These are phyloP conservation scores for Cruciata laevipes DNA, from an alignment of 257 asterid genomes.

Conservation along the genomic window DNA sequence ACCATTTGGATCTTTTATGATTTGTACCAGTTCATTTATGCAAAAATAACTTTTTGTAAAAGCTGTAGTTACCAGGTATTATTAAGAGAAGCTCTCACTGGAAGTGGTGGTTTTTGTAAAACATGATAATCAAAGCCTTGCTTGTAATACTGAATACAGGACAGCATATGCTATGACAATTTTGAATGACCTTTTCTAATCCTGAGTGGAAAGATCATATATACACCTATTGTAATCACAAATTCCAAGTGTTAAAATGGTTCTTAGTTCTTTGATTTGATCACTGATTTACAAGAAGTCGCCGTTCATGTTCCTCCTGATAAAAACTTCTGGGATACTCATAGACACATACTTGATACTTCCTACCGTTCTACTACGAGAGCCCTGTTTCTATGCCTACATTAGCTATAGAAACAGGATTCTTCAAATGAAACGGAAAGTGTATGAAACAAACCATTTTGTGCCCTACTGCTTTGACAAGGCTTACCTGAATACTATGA, in stretches of 20 bases:
- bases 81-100: not conserved
- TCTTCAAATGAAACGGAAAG: too few relatives aligned
- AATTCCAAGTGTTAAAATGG: too few relatives aligned
- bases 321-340: not conserved
- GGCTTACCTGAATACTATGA: not conserved
- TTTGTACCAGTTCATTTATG: not conserved
- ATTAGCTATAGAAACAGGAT: too few relatives aligned
- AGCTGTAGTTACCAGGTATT: not conserved
- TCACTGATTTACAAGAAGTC: not conserved
- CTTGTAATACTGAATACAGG: not conserved
- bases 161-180: not conserved
- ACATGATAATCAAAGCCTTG: not conserved
- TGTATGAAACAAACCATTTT: too few relatives aligned
- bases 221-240: too few relatives aligned
- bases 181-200: not conserved
- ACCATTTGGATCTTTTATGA: not conserved
- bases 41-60: not conserved
- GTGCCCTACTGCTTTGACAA: not conserved
- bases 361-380: not conserved
- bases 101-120: not conserved
- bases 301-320: not conserved
- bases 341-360: too few relatives aligned
- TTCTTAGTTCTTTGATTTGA: not conserved
- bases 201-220: not conserved
- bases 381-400: not conserved